Percentiles rank a stretch among this genome's conserved stretches.
Evolutionary conservation across 257 asterid species (phyloP).

Genomic region (Nicotiana tomentosiformis): DNA sequence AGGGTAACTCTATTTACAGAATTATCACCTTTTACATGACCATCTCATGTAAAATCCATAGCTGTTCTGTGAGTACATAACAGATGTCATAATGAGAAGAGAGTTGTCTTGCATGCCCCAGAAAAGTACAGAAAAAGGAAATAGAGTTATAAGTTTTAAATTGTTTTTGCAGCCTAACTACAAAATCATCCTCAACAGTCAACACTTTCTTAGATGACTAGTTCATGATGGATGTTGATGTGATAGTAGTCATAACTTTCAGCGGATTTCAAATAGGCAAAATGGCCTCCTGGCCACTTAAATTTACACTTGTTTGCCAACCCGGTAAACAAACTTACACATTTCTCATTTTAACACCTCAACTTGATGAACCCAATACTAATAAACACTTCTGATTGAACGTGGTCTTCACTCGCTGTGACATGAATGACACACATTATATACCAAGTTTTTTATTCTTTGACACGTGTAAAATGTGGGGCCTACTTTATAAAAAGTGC

Average conservation of each 20-base stretch:
- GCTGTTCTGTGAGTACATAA: not conserved
- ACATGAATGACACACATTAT: no score
- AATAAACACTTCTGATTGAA: no score
- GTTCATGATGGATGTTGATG: not conserved
- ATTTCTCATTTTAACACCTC: no score
- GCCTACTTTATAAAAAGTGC: no score
- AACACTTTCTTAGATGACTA: not conserved
- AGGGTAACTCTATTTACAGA: not conserved
- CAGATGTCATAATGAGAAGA: not conserved
- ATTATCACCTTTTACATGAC: not conserved
- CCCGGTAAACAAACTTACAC: no score
- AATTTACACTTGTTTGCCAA: no score
- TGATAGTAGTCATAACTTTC: not conserved
- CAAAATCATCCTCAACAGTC: not conserved
- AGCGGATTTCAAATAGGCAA: not conserved
- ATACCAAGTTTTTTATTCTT: no score
- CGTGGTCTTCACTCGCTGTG: no score
- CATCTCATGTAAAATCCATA: not conserved
- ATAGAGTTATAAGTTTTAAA: not conserved
- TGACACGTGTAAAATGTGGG: no score
- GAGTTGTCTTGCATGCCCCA: not conserved
- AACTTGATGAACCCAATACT: no score
- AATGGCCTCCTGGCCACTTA: no score
- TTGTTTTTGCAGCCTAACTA: not conserved
- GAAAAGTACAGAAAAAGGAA: not conserved